These are phyloP conservation scores for Scutellaria baicalensis DNA, from an alignment of 257 asterid genomes.

Conservation along the genomic window DNA sequence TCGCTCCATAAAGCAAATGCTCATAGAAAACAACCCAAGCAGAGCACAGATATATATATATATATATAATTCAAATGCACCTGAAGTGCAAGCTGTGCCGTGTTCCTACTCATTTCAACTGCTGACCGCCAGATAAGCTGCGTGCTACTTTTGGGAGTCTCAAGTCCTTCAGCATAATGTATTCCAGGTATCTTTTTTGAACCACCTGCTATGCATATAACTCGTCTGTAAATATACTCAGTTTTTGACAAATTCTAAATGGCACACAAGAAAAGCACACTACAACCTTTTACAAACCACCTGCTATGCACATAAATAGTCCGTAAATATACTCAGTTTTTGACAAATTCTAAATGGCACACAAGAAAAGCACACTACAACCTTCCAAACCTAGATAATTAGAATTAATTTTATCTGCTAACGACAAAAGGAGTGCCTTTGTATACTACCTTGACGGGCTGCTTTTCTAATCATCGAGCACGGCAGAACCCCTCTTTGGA, in stretches of 20 bases:
- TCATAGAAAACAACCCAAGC: conserved; percentile 1
- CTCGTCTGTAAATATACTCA: conserved; percentile 11
- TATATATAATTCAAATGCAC: conserved; percentile 22
- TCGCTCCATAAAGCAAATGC: conserved; percentile 6
- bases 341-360: not conserved
- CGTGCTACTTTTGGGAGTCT: conserved; percentile 58
- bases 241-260: not conserved
- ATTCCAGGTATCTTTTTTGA: conserved; percentile 45
- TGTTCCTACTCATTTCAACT: conserved; percentile 75
- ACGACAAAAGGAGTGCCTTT: not conserved
- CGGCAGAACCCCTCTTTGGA: conserved; percentile 63
- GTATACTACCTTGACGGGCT: conserved; percentile 60
- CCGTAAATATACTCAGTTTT: no score
- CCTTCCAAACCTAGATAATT: conserved; percentile 5
- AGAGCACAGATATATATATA: conserved; percentile 4
- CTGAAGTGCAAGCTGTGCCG: conserved; percentile 82
- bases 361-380: conserved; percentile 2
- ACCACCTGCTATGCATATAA: conserved; percentile 52
- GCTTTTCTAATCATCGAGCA: conserved; percentile 47
- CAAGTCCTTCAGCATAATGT: conserved; percentile 52
- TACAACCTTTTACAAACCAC: conserved; percentile 10
- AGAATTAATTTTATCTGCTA: conserved; percentile 11
- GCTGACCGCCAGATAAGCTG: conserved; percentile 81
- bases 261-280: not conserved
- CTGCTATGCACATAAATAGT: no score